Evolutionary conservation across 306 rosid genomes (phyloP).

Genomic region (Casuarina glauca): DNA sequence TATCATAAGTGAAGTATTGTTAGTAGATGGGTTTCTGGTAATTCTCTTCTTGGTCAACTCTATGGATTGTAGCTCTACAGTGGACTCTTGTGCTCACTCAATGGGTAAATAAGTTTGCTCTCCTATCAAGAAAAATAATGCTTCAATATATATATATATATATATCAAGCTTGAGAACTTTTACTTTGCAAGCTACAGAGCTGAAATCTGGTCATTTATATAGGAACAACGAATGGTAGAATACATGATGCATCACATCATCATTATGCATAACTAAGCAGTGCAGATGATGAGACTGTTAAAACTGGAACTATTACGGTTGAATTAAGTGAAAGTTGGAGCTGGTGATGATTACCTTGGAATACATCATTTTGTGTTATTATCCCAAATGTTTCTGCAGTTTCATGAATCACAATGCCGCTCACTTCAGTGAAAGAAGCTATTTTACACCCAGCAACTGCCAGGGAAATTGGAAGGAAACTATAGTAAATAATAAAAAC

Average conservation of each 20-base stretch:
- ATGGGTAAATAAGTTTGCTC: not conserved
- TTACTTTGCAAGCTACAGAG: not conserved
- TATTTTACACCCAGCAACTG: constrained; percentile 76
- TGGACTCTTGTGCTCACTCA: not conserved
- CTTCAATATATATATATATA: not conserved
- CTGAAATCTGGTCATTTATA: not conserved
- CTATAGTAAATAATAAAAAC: constrained; percentile 5
- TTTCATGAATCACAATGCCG: constrained; percentile 87
- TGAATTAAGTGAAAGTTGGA: constrained; percentile 19
- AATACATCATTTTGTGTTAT: constrained; percentile 61
- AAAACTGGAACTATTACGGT: constrained; percentile 16
- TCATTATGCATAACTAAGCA: not conserved
- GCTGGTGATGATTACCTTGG: constrained; percentile 47
- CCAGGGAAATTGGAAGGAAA: constrained; percentile 21
- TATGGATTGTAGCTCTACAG: no score
- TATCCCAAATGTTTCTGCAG: constrained; percentile 80
- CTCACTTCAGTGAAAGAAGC: constrained; percentile 52
- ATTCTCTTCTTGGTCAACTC: not conserved
- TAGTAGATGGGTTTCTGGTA: not conserved
- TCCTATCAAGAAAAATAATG: not conserved
- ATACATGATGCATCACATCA: not conserved
- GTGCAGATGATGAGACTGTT: constrained; percentile 1
- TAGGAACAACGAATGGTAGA: not conserved
- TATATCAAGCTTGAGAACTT: not conserved
- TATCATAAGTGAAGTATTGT: not conserved